phyloP scores from a whole-genome alignment of 768 basidiomycete genomes.

The Russula sp. region DNA sequence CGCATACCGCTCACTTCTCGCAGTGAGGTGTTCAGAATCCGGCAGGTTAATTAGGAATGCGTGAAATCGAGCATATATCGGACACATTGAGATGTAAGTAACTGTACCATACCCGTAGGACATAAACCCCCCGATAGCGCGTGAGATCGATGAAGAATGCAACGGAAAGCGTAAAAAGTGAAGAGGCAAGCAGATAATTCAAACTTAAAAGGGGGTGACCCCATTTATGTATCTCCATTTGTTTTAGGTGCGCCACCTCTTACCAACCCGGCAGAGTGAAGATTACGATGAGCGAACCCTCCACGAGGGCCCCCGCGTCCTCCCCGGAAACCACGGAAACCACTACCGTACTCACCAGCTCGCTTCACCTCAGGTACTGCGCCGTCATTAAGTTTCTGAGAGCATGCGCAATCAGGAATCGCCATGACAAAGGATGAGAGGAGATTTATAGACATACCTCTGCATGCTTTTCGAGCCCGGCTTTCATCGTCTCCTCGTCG shows the following conservation, averaged over 20 bases:
- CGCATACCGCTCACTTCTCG: too few relatives aligned
- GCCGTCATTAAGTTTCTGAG: slow-evolving; percentile 65
- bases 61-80: slow-evolving; percentile 11
- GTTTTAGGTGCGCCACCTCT: slow-evolving; percentile 25
- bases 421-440: slow-evolving; percentile 13
- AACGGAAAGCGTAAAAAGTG: not conserved
- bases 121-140: slow-evolving; percentile 5
- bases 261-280: slow-evolving; percentile 64
- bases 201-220: not conserved
- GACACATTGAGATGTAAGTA: slow-evolving; percentile 15
- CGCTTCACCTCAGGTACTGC: slow-evolving; percentile 60
- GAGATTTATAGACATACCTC: slow-evolving; percentile 42
- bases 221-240: slow-evolving; percentile 28
- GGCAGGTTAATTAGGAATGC: slow-evolving; percentile 8
- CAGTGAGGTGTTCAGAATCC: too few relatives aligned
- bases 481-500: slow-evolving; percentile 79
- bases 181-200: not conserved
- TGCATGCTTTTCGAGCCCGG: slow-evolving; percentile 64
- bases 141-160: slow-evolving; percentile 14
- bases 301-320: slow-evolving; percentile 45
- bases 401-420: not conserved
- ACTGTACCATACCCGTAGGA: slow-evolving; percentile 9
- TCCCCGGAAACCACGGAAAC: slow-evolving; percentile 37
- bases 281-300: slow-evolving; percentile 56
- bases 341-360: slow-evolving; percentile 40